Evolutionary conservation across 106 monocot genomes (phyloP), one percentile per base, ranked within the genome.

Genomic region (Allium cepa): DNA sequence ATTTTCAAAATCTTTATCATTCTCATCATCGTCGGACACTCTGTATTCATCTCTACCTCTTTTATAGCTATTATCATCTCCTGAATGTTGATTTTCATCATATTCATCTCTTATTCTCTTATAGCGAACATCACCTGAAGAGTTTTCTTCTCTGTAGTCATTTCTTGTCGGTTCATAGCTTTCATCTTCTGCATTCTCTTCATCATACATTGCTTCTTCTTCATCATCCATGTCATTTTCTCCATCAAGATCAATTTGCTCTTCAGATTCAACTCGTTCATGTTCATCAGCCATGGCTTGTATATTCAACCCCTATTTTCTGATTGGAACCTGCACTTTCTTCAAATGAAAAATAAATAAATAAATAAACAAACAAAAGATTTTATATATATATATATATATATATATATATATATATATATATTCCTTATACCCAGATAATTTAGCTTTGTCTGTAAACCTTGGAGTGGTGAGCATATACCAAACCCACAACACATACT

Each of bases 211-310:
- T 36, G 69, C 76, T 57, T 73, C 82, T 53, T 82, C 82, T 47
- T 76, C 76, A 64, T 75, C 71, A 51, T 76, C 87, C 11, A 74
- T 80, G 27, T 75, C 80, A 12, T 72, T 71, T 47, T 82, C 79
- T 48, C 80, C 82, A 58, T 77, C 82, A 64, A 81, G 57, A 7
- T 78, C 71, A 13, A 78, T 58, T 73, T 72, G 74, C 26, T 82
- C 74, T 8, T 74, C 73, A 53, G 57, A 60, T 50, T 79, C 81
- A 47, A 60, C 64, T 67, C 72, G 68, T 50, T 86, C 78, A 55
- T 55, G 15, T 15, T 55, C 53, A 55, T 55, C 53, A 55, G 53
- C 53, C 53, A 55, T 55, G 36, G 3, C 36, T 36, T 5, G 36
- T 36, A 36, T 36, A 36, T 36, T 36, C 36, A 36, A 36, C 36